These are phyloP conservation scores for Strigomonas galati DNA, from an alignment of 208 protist genomes.

Conservation along the genomic window DNA sequence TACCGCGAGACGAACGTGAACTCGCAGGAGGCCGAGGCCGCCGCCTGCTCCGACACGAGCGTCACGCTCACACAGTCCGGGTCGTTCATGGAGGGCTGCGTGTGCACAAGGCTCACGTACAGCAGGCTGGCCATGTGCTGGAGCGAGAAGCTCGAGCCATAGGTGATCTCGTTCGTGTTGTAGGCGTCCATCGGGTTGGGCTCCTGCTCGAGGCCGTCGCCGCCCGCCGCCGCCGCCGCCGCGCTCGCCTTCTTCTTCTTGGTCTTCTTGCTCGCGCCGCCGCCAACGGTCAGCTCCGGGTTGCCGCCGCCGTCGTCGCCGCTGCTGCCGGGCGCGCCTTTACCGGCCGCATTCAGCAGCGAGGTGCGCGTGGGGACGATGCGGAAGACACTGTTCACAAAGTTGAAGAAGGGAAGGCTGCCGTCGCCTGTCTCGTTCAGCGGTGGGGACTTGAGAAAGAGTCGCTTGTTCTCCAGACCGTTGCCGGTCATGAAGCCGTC, in stretches of 20 bases:
- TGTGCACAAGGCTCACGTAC: conserved; percentile 51
- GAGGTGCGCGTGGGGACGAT: conserved; percentile 39
- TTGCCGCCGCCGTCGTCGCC: background rate
- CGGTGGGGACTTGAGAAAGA: conserved; percentile 40
- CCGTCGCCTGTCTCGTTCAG: conserved; percentile 39
- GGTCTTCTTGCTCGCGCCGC: background rate
- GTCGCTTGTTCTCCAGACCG: conserved; percentile 40
- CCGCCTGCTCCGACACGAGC: conserved; percentile 40
- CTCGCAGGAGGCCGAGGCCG: conserved; percentile 40
- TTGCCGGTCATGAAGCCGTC: conserved; percentile 61
- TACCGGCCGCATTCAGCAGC: conserved; percentile 8
- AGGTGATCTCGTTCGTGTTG: conserved; percentile 50
- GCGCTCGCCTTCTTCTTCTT: conserved; percentile 4
- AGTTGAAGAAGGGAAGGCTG: conserved; percentile 48
- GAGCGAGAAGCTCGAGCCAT: conserved; percentile 59
- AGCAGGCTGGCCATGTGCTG: conserved; percentile 54
- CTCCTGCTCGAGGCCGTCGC: too few relatives aligned
- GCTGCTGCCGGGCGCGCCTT: conserved; percentile 12
- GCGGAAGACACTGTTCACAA: conserved; percentile 54
- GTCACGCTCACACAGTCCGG: conserved; percentile 60
- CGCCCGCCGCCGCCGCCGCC: conserved; percentile 6
- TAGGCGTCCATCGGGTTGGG: conserved; percentile 25
- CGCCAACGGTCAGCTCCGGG: background rate
- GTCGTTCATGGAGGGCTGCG: conserved; percentile 55
- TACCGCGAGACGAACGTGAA: conserved; percentile 68